Conservation (phyloP, 805 yeast genomes). For the Starmerella sirachaensis region DNA sequence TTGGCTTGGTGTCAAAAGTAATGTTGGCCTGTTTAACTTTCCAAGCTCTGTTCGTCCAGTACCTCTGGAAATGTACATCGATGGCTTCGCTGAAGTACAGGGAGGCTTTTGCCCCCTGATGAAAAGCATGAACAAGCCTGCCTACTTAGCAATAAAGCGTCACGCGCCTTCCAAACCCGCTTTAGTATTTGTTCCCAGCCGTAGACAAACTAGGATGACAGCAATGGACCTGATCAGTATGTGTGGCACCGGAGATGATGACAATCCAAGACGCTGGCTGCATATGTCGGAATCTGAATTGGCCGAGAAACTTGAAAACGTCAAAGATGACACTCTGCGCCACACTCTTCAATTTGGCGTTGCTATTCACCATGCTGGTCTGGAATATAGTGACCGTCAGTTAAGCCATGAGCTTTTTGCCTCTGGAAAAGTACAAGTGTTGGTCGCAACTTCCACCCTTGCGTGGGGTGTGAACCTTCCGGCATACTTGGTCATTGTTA, state of each 20-base stretch:
- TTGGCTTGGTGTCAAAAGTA: conserved; percentile 58
- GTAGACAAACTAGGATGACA: conserved; percentile 71
- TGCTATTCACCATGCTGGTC: conserved; percentile 74
- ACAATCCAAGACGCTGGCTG: conserved; percentile 56
- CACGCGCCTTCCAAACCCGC: conserved; percentile 82
- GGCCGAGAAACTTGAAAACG: conserved; percentile 37
- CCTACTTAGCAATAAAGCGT: conserved; percentile 81
- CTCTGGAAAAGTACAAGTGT: conserved; percentile 54
- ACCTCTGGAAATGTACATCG: conserved; percentile 75
- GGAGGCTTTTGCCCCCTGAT: conserved; percentile 65
- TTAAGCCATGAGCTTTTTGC: conserved; percentile 62
- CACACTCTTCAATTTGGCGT: conserved; percentile 68
- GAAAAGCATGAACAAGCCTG: conserved; percentile 85
- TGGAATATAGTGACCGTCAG: conserved; percentile 59
- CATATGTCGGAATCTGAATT: conserved; percentile 55
- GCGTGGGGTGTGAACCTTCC: conserved; percentile 85
- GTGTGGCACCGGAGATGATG: conserved; percentile 48
- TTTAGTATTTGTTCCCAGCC: conserved; percentile 70
- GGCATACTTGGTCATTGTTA: conserved; percentile 65
- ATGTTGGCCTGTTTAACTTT: conserved; percentile 56
- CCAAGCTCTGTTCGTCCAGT: conserved; percentile 77
- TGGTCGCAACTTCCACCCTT: conserved; percentile 69
- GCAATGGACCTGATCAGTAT: conserved; percentile 66
- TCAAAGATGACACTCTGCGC: conserved; percentile 72
- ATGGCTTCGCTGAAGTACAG: conserved; percentile 70